Conservation (phyloP, 2,329 filamentous ascomycete species). For the Fusarium brachygibbosum region DNA sequence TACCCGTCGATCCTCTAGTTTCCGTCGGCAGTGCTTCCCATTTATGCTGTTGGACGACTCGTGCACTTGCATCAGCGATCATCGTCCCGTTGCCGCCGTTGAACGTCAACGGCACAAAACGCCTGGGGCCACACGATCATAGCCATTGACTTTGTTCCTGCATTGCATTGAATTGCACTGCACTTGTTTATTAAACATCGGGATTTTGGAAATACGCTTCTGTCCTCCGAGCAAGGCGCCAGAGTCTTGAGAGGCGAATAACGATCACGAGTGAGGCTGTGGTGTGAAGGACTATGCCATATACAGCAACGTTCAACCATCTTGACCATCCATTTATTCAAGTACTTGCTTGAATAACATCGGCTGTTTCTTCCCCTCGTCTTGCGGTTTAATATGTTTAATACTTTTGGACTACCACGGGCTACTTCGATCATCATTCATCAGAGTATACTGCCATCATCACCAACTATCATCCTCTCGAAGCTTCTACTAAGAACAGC, state of each 20-base stretch:
- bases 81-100: conserved; percentile 18
- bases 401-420: neutral
- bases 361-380: neutral
- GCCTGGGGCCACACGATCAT: conserved; percentile 18
- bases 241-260: neutral
- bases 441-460: neutral
- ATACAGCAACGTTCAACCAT: conserved; percentile 12
- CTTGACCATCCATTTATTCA: conserved; percentile 18
- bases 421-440: neutral
- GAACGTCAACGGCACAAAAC: conserved; percentile 19
- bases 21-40: conserved; percentile 21
- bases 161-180: conserved; percentile 14
- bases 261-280: conserved; percentile 2
- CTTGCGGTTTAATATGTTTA: neutral
- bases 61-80: conserved; percentile 27
- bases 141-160: conserved; percentile 26
- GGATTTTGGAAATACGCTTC: neutral
- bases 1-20: conserved; percentile 17
- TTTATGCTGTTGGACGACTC: conserved; percentile 35
- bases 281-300: conserved; percentile 29
- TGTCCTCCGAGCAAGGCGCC: neutral
- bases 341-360: neutral
- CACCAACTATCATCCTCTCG: neutral
- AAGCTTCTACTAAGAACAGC: neutral
- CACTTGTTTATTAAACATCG: conserved; percentile 1